Evolutionary conservation across 163 green algal species (phyloP), one percentile per base, ranked within the genome.

Genomic region (Prototheca wickerhamii): DNA sequence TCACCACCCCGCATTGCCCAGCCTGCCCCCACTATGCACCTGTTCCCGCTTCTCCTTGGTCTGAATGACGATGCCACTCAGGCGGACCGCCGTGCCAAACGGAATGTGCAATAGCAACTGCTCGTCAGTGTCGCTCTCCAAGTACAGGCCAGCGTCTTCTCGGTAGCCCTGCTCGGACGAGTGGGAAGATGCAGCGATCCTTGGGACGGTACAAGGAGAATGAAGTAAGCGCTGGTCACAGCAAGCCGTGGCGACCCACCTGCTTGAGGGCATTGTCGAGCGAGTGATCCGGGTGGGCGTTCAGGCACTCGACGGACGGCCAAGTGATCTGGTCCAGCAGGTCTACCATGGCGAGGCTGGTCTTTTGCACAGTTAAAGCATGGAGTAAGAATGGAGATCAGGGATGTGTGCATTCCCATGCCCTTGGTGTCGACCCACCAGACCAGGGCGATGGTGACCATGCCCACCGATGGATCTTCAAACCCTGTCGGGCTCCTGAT

Each of bases 61-160:
- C 51, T 88, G 82, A 30, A 91, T 73, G 21, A 81, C 44, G 15
- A 90, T 57, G 2, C 73, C 77, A 40, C 69, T 74, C 21, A 91
- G 67, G 68, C 82, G 84, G 18, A 89, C 81, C 40, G 82, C 70
- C 51, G 81, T 71, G 49, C 80, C 82, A 70, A 91, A 91, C 3
- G 82, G 71, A 1, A 91, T 77, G 65, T 91, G 81, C 3, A 91
- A 74, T 20, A 91, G 64, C 26, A 91, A 60, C 71, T 91, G 67
- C 63, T 90, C 84, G 42, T 91, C 85, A 5, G 74, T 83, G 60
- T 91, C 85, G 35, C 63, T 80, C 63, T 91, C 77, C 8, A 89
- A 56, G 34, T 67, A 76, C 23, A 91, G 59, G 0, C 75, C 76
- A 53, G 76, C 70, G 30, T 88, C 82, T 17, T 91, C 85, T 34